Evolutionary conservation across 208 protist species (phyloP), one percentile per base, ranked within the genome.

Genomic region (Trypanosoma cruzi): DNA sequence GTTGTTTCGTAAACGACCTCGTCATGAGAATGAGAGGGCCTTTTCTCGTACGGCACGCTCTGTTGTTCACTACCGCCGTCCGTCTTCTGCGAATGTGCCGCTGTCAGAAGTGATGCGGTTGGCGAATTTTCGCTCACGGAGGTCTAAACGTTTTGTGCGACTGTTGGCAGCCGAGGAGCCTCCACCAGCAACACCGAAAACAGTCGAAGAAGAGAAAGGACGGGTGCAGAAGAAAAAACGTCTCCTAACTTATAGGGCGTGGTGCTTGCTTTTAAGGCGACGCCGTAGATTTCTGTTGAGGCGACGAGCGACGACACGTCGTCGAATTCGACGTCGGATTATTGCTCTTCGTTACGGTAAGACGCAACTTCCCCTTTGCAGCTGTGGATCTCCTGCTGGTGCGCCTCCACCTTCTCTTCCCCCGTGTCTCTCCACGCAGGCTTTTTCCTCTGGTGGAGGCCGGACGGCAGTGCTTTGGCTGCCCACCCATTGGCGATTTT

Each of bases 41-140:
- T 26, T n/a, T 28, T 28, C 18, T 42, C 46, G 29, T 14, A 18
- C 3, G 28, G 13, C 48, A 24, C 16, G 24, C 4, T 50, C 18
- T 29, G 53, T 57, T 54, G 32, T 40, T 20, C 50, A 31, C 31
- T 89, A 94, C 54, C 88, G 88, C 44, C 85, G 88, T 26, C 88
- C 88, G 2, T 77, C 88, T 13, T 91, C 88, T 0, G 67, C 77
- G 10, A 94, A 94, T 57, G 64, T 86, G 5, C 88, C 85, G 0
- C 56, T 91, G 0, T 82, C 77, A n/a, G 75, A 69, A 32, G 77
- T 88, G 53, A 20, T 81, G 60, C 78, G 67, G 16, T 64, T 79
- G 56, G 74, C 63, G 8, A 81, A 80, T 7, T 26, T 50, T 24
- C 67, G 64, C 2, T 16, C 11, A 34, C 59, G 26, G 63, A 64